Evolutionary conservation across 495 filamentous ascomycete genomes (phyloP).

Genomic region (Clavariopsis aquatica): DNA sequence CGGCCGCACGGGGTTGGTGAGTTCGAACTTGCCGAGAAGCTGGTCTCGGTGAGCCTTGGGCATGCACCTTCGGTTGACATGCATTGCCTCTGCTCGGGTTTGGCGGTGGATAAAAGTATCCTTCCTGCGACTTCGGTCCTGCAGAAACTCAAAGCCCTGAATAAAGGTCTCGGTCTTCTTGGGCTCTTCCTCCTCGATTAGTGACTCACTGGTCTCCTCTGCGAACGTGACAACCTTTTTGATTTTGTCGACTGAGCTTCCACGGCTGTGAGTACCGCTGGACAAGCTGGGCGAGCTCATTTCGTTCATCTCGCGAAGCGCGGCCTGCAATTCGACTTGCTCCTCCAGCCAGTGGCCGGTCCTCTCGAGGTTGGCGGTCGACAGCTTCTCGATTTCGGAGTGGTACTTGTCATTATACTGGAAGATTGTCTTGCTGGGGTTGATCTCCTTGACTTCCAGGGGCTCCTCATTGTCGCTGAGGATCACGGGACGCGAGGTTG

Average conservation of each 20-base stretch:
- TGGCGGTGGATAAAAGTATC: conserved; percentile 83
- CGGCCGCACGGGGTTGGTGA: conserved; percentile 52
- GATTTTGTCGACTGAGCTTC: conserved; percentile 35
- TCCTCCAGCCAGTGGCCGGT: conserved; percentile 80
- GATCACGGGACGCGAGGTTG: conserved; percentile 55
- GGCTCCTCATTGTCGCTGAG: conserved; percentile 20
- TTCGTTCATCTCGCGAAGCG: conserved; percentile 66
- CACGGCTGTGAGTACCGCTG: conserved; percentile 26
- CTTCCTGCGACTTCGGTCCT: conserved; percentile 54
- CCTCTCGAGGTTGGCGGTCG: conserved; percentile 69
- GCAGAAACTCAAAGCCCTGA: conserved; percentile 77
- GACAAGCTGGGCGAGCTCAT: conserved; percentile 25
- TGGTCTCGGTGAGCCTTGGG: conserved; percentile 53
- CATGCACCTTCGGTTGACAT: conserved; percentile 67
- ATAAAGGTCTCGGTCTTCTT: conserved; percentile 81
- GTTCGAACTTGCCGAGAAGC: conserved; percentile 76
- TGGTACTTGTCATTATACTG: conserved; percentile 73
- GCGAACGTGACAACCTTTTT: conserved; percentile 82
- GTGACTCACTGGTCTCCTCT: conserved; percentile 47
- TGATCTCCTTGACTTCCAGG: conserved; percentile 45
- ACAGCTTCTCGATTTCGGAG: conserved; percentile 62
- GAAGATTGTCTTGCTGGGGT: conserved; percentile 50
- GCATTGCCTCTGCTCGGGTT: conserved; percentile 84
- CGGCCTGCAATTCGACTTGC: conserved; percentile 58
- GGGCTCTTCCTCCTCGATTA: conserved; percentile 25